These are phyloP conservation scores for Acanthamoeba castellanii DNA, from an alignment of 208 protist genomes.

Conservation along the genomic window DNA sequence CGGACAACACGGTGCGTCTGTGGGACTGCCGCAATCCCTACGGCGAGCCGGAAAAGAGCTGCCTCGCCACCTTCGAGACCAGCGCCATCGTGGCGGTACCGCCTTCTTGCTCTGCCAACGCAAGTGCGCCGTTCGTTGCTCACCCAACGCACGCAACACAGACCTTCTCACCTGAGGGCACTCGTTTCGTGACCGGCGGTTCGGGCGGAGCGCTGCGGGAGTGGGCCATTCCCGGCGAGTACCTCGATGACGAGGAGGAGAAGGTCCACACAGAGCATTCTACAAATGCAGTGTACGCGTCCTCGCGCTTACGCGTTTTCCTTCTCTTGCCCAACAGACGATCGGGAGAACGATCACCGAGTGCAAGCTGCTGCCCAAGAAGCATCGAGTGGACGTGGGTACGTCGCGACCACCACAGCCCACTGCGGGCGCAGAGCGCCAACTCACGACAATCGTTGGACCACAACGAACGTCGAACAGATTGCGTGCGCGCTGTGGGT, in stretches of 20 bases:
- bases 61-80: neutral
- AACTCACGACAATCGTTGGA: no score
- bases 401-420: no score
- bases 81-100: constrained; percentile 32
- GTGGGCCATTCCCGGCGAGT: constrained; percentile 25
- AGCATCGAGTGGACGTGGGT: constrained; percentile 58
- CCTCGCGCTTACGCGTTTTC: no score
- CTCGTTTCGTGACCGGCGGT: constrained; percentile 13
- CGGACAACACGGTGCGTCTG: neutral
- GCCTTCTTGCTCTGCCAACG: neutral
- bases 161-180: neutral
- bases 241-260: constrained; percentile 11
- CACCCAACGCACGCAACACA: neutral
- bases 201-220: neutral
- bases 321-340: neutral
- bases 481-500: constrained; percentile 46
- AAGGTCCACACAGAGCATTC: neutral
- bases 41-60: constrained; percentile 26
- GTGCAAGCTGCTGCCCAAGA: constrained; percentile 29
- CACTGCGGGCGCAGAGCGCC: neutral
- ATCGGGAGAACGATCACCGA: neutral
- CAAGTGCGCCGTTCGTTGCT: no score
- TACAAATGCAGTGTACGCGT: no score
- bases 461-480: neutral
- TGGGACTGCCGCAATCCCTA: constrained; percentile 54